Evolutionary conservation across 495 filamentous ascomycete species (phyloP).

Genomic region (Penicillium canescens): DNA sequence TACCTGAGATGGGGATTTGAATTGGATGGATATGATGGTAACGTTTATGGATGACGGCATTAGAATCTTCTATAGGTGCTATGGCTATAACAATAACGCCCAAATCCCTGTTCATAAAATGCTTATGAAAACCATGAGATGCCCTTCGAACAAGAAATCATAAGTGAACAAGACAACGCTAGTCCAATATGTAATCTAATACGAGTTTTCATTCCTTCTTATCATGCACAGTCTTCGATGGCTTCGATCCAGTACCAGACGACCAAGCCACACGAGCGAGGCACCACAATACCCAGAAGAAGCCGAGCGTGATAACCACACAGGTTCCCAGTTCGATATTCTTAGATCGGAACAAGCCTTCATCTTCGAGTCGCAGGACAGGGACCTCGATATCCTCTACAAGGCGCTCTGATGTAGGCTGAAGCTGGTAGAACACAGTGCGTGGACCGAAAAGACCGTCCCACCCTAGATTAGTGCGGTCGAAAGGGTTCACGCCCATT

Average conservation of each 20-base stretch:
- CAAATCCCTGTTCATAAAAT: too few relatives aligned
- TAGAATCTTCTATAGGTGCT: too few relatives aligned
- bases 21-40: neutral
- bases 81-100: too few relatives aligned
- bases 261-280: conserved; percentile 46
- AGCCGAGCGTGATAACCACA: conserved; percentile 65
- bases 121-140: too few relatives aligned
- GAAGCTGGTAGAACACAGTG: conserved; percentile 85
- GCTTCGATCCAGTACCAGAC: conserved; percentile 10
- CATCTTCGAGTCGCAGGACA: conserved; percentile 54
- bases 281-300: conserved; percentile 73
- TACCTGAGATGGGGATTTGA: conserved; percentile 34
- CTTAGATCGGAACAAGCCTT: conserved; percentile 49
- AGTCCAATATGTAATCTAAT: neutral
- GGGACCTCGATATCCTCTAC: conserved; percentile 69
- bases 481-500: conserved; percentile 83
- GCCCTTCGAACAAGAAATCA: too few relatives aligned
- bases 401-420: conserved; percentile 53
- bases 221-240: conserved; percentile 7
- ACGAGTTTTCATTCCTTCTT: conserved; percentile 22
- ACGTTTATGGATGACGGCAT: neutral
- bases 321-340: conserved; percentile 73
- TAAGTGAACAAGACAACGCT: conserved; percentile 1
- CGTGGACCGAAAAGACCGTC: conserved; percentile 77
- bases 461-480: conserved; percentile 79